Conservation (phyloP, 768 basidiomycete species). For the Leucosporidium creatinivorum region DNA sequence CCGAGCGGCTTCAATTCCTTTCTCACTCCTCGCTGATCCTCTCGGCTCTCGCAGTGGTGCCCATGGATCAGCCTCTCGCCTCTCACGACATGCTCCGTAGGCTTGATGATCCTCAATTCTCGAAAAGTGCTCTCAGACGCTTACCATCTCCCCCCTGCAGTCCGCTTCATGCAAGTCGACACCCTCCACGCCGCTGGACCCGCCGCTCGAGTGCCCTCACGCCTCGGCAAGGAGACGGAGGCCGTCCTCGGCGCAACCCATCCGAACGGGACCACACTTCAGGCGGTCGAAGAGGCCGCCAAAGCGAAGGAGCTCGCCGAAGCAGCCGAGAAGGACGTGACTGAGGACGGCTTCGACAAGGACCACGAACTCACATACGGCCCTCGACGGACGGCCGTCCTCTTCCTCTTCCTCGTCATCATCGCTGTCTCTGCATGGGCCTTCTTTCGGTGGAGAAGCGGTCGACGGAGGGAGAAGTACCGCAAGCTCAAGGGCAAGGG, state of each 20-base stretch:
- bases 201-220: constrained; percentile 70
- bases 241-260: constrained; percentile 32
- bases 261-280: constrained; percentile 30
- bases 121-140: too few species aligned
- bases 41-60: constrained; percentile 29
- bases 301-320: neutral
- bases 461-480: constrained; percentile 1
- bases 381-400: constrained; percentile 33
- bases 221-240: constrained; percentile 62
- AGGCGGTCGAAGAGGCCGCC: constrained; percentile 9
- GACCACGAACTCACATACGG: constrained; percentile 36
- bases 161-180: constrained; percentile 92
- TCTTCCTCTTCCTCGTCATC: constrained; percentile 29
- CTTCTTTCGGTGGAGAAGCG: constrained; percentile 16
- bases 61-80: constrained; percentile 67
- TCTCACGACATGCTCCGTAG: constrained; percentile 87
- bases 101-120: neutral
- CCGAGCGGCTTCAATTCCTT: constrained; percentile 37
- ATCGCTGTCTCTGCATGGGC: constrained; percentile 16
- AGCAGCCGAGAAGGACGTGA: neutral
- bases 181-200: constrained; percentile 72
- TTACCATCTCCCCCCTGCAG: neutral
- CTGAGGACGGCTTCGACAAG: constrained; percentile 31
- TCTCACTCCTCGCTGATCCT: neutral
- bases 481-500: constrained; percentile 13